A percentile compares a stretch with the other conserved stretches of the same genome.
Conservation (phyloP, 768 basidiomycete species). For the Podaxis sp. region DNA sequence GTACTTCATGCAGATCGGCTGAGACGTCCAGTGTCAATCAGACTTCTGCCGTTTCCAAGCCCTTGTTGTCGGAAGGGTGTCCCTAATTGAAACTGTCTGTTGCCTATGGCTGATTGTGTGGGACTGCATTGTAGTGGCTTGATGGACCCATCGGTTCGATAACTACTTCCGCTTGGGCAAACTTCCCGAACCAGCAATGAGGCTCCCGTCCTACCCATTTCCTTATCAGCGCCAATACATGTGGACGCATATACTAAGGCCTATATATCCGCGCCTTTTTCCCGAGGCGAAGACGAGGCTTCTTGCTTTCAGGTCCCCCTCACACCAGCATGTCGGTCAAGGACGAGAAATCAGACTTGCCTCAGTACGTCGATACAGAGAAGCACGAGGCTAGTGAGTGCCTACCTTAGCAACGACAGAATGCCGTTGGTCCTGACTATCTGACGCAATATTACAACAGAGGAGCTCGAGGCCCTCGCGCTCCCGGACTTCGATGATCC, state of each 20-base stretch:
- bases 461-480: conserved; percentile 25
- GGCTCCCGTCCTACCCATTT: background rate
- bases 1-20: background rate
- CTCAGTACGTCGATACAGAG: conserved; percentile 27
- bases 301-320: conserved; percentile 19
- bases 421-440: background rate
- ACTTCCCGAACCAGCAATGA: background rate
- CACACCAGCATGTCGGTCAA: conserved; percentile 29
- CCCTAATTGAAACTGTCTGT: background rate
- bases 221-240: background rate
- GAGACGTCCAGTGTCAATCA: background rate
- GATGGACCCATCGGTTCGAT: background rate
- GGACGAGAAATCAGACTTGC: conserved; percentile 27
- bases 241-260: background rate
- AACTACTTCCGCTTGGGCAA: background rate
- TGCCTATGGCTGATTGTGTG: background rate
- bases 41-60: background rate
- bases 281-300: conserved; percentile 18
- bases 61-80: background rate
- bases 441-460: conserved; percentile 15
- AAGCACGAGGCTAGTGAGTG: conserved; percentile 25
- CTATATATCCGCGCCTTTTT: background rate
- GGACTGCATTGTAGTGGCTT: background rate
- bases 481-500: conserved; percentile 50
- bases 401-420: too few species aligned